A percentile compares a stretch with the other conserved stretches of the same genome.
Conservation (phyloP, 1,139 yeast genomes). For the Debaryomyces sp. region DNA sequence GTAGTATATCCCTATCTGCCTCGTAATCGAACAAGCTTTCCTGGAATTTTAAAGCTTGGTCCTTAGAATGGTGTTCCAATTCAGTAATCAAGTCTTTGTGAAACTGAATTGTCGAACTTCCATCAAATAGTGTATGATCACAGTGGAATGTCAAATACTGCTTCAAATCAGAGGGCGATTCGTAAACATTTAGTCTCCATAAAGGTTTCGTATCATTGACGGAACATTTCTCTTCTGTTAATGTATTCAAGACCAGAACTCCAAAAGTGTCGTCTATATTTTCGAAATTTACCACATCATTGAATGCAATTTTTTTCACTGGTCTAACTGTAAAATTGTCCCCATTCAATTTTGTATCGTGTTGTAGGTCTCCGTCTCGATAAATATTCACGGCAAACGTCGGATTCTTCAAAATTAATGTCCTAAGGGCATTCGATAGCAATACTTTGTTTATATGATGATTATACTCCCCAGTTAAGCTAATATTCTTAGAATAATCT, state of each 20-base stretch:
- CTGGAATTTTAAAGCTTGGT: background rate
- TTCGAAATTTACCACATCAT: constrained; percentile 26
- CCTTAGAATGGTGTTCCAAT: constrained; percentile 8
- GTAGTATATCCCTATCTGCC: constrained; percentile 5
- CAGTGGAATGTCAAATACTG: constrained; percentile 28
- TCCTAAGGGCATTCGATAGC: constrained; percentile 30
- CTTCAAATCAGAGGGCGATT: constrained; percentile 12
- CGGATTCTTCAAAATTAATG: constrained; percentile 24
- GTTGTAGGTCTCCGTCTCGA: constrained; percentile 15
- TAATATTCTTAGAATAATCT: constrained; percentile 18
- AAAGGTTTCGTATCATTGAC: constrained; percentile 25
- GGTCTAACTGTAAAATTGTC: constrained; percentile 22
- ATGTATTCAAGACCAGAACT: constrained; percentile 16
- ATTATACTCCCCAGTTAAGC: constrained; percentile 28
- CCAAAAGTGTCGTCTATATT: constrained; percentile 18
- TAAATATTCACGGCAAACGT: constrained; percentile 24
- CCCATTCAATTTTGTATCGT: constrained; percentile 15
- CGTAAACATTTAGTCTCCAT: constrained; percentile 31
- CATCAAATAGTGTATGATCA: constrained; percentile 42
- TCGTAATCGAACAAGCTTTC: constrained; percentile 12
- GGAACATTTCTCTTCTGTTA: constrained; percentile 22
- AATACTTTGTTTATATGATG: constrained; percentile 15
- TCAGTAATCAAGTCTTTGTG: constrained; percentile 31
- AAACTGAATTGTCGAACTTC: constrained; percentile 35
- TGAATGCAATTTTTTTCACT: constrained; percentile 22